Conservation (phyloP, 148 eudicot genomes). For the Diospyros kaki region DNA sequence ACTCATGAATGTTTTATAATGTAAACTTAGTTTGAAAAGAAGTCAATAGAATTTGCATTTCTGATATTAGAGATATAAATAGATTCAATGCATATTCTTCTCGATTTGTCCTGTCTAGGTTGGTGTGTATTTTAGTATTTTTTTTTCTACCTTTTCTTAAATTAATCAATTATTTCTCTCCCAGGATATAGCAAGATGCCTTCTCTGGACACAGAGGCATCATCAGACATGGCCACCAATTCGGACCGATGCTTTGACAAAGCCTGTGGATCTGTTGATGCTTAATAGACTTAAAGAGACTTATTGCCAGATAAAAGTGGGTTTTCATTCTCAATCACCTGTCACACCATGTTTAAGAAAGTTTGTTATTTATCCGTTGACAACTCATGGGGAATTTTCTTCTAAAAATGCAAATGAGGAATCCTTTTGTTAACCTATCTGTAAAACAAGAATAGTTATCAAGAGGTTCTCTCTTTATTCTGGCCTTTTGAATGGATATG, state of each 20-base stretch:
- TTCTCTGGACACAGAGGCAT: constrained; percentile 98
- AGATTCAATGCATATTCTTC: neutral
- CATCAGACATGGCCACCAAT: constrained; percentile 99
- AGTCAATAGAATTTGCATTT: neutral
- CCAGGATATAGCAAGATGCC: constrained; percentile 96
- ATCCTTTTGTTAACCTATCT: neutral
- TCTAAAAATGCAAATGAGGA: constrained; percentile 1
- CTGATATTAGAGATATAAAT: neutral
- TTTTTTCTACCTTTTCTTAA: constrained; percentile 2
- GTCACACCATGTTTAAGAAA: no score
- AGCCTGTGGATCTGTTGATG: constrained; percentile 84
- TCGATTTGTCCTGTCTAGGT: neutral
- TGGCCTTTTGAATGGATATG: neutral
- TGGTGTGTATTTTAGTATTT: neutral
- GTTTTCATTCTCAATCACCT: constrained; percentile 12
- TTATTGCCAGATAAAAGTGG: constrained; percentile 81
- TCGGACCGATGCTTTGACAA: constrained; percentile 80
- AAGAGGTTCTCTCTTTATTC: neutral
- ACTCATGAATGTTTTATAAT: no score
- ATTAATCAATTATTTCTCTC: constrained; percentile 6
- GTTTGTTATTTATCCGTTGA: neutral
- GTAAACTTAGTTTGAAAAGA: no score
- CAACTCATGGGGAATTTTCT: neutral
- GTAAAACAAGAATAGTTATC: neutral
- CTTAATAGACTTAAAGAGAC: constrained; percentile 87